A percentile compares a stretch with the other conserved stretches of the same genome.
Conservation (phyloP, 768 basidiomycete species). For the Suillus subluteus region DNA sequence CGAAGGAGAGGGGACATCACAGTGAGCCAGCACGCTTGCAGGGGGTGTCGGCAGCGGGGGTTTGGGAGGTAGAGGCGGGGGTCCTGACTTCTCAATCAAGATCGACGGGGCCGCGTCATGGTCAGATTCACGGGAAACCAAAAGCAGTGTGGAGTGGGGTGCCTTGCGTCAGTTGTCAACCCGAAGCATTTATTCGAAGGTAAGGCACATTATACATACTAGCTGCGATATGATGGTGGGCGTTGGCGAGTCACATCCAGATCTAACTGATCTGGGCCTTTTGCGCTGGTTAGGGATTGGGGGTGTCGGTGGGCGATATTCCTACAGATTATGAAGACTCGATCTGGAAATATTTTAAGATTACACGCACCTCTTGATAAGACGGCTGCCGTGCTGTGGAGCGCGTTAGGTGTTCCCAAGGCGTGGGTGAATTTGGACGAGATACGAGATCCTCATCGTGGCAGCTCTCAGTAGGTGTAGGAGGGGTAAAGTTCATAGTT, state of each 20-base stretch:
- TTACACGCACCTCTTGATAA: conserved; percentile 28
- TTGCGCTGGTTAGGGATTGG: conserved; percentile 45
- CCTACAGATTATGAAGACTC: conserved; percentile 32
- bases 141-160: conserved; percentile 29
- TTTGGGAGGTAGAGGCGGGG: conserved; percentile 30
- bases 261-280: conserved; percentile 36
- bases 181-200: conserved; percentile 8
- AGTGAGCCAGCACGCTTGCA: conserved; percentile 29
- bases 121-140: conserved; percentile 26
- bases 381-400: conserved; percentile 5
- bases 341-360: not conserved
- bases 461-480: conserved; percentile 39
- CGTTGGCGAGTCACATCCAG: conserved; percentile 38
- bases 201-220: conserved; percentile 23
- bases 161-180: conserved; percentile 20
- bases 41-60: conserved; percentile 35
- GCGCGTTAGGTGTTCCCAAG: conserved; percentile 29
- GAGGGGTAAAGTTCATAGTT: conserved; percentile 34
- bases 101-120: conserved; percentile 9
- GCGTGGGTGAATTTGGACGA: conserved; percentile 40
- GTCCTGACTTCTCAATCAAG: conserved; percentile 25
- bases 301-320: conserved; percentile 63
- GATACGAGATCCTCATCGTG: conserved; percentile 36
- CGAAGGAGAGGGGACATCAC: conserved; percentile 21
- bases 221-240: conserved; percentile 28